phyloP scores from a whole-genome alignment of 768 basidiomycete genomes.

The Panaeolus papilionaceus region DNA sequence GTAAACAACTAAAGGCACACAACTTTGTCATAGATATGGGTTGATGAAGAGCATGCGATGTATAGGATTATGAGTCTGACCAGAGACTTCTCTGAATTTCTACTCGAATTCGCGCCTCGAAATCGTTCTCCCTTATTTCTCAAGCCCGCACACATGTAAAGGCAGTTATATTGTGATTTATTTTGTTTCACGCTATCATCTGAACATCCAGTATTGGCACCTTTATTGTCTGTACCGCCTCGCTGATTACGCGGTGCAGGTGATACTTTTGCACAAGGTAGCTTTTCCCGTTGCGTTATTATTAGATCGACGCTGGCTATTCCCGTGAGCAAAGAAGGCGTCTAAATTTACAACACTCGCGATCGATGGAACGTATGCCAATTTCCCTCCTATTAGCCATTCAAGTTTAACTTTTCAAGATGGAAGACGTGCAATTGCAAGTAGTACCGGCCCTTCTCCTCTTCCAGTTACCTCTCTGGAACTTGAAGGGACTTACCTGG shows the following conservation, averaged over 20 bases:
- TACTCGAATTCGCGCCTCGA: too few species aligned
- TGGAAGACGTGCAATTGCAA: not conserved
- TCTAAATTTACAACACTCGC: not conserved
- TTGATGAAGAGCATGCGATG: too few species aligned
- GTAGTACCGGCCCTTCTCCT: not conserved
- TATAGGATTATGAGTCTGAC: too few species aligned
- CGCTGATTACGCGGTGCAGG: constrained; percentile 1
- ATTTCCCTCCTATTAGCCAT: not conserved
- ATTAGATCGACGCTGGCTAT: not conserved
- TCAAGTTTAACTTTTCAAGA: not conserved
- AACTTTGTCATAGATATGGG: too few species aligned
- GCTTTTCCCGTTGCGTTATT: not conserved
- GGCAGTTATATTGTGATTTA: too few species aligned
- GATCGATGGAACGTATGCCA: not conserved
- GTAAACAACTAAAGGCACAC: not conserved
- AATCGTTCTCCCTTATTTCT: too few species aligned
- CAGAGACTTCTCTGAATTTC: too few species aligned
- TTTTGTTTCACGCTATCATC: not conserved
- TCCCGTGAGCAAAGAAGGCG: not conserved
- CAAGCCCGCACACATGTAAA: too few species aligned
- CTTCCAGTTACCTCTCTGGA: not conserved
- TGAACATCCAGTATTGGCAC: not conserved
- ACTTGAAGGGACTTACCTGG: not conserved
- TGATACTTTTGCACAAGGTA: not conserved
- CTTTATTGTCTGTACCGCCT: not conserved